A percentile compares a stretch with the other conserved stretches of the same genome.
These are phyloP conservation scores for Cinnamomum chago DNA, from an alignment of 164 flowering plant genomes.

Conservation along the genomic window DNA sequence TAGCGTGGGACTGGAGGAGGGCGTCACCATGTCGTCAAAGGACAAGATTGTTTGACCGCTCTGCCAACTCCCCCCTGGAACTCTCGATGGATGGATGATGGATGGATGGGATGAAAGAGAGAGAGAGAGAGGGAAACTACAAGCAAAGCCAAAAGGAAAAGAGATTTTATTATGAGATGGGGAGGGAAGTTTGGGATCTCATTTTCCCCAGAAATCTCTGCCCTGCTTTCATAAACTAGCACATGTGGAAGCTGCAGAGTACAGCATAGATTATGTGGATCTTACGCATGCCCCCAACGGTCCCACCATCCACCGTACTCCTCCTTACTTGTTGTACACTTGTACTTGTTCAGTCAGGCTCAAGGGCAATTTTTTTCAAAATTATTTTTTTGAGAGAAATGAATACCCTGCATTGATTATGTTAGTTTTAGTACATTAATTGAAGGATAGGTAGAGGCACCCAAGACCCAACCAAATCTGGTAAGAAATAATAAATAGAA, in stretches of 20 bases:
- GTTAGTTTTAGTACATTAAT: too few relatives aligned
- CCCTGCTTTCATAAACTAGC: not conserved
- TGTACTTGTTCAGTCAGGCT: too few relatives aligned
- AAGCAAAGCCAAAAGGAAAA: too few relatives aligned
- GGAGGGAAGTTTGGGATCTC: conserved; percentile 1
- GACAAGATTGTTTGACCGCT: conserved; percentile 28
- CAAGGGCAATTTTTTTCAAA: too few relatives aligned
- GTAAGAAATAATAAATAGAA: too few relatives aligned
- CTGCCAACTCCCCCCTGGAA: not conserved
- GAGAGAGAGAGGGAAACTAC: too few relatives aligned
- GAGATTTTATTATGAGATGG: too few relatives aligned
- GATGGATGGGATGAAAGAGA: not conserved
- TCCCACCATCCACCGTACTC: not conserved
- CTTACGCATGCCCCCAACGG: not conserved
- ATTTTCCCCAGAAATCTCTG: not conserved
- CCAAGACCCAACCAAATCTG: too few relatives aligned
- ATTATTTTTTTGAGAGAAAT: too few relatives aligned
- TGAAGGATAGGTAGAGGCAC: too few relatives aligned
- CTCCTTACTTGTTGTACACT: too few relatives aligned
- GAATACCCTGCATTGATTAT: too few relatives aligned
- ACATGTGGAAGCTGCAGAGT: not conserved
- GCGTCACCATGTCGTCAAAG: conserved; percentile 35
- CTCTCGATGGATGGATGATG: not conserved
- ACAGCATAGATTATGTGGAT: not conserved
- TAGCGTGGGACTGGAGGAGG: conserved; percentile 5